phyloP scores from a whole-genome alignment of 2,329 filamentous ascomycete genomes.

The Alternaria solani region DNA sequence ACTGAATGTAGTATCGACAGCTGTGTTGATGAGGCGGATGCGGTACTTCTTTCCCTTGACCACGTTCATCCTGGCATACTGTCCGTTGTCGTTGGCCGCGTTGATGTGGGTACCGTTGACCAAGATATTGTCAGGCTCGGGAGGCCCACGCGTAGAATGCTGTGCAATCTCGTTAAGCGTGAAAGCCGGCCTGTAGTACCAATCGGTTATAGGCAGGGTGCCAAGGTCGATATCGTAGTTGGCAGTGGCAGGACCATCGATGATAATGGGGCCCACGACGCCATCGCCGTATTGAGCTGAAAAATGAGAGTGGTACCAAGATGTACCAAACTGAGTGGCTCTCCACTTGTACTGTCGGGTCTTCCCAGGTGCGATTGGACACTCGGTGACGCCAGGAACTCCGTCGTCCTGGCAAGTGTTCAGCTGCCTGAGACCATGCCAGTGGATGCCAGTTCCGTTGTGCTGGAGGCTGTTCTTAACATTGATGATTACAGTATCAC shows the following conservation, averaged over 20 bases:
- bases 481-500: slow-evolving; percentile 52
- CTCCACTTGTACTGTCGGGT: slow-evolving; percentile 66
- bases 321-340: slow-evolving; percentile 59
- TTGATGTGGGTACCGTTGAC: slow-evolving; percentile 65
- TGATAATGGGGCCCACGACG: slow-evolving; percentile 51
- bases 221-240: slow-evolving; percentile 69
- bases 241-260: slow-evolving; percentile 53
- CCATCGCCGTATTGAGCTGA: slow-evolving; percentile 55
- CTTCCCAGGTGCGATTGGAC: slow-evolving; percentile 69
- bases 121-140: slow-evolving; percentile 55
- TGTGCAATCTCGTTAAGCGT: slow-evolving; percentile 41
- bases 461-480: slow-evolving; percentile 50
- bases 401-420: slow-evolving; percentile 62
- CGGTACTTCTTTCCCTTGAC: slow-evolving; percentile 63
- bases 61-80: slow-evolving; percentile 47
- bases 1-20: slow-evolving; percentile 44
- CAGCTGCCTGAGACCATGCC: slow-evolving; percentile 57
- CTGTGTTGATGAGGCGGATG: slow-evolving; percentile 66
- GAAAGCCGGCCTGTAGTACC: slow-evolving; percentile 60
- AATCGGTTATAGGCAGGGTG: slow-evolving; percentile 67
- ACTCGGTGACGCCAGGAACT: slow-evolving; percentile 63
- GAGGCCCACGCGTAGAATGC: slow-evolving; percentile 46
- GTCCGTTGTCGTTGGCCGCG: slow-evolving; percentile 50
- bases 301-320: slow-evolving; percentile 57
- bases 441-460: slow-evolving; percentile 62